These are phyloP conservation scores for Daphne laureola DNA, from an alignment of 441 rosid species.

Conservation along the genomic window DNA sequence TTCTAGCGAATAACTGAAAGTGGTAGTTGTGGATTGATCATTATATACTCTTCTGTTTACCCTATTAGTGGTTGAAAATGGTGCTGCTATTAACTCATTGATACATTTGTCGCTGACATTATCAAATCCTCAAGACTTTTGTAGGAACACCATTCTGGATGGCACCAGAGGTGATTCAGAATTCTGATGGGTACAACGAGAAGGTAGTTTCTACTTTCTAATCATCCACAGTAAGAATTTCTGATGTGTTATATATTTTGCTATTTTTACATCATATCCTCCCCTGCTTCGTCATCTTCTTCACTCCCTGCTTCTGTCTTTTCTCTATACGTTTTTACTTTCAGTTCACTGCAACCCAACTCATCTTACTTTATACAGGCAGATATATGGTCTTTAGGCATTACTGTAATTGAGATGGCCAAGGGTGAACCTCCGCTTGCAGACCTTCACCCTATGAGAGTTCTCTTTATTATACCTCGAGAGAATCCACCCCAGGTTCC, in stretches of 20 bases:
- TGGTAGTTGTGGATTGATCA: no score
- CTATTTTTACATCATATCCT: slow-evolving; percentile 12
- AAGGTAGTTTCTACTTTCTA: slow-evolving; percentile 53
- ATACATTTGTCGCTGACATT: slow-evolving; percentile 30
- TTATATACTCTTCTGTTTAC: no score
- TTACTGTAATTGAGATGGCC: slow-evolving; percentile 98
- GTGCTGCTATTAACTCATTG: slow-evolving; percentile 1
- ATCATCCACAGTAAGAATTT: slow-evolving; percentile 3
- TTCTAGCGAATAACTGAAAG: no score
- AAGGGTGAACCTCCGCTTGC: slow-evolving; percentile 99
- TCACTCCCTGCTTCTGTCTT: neutral
- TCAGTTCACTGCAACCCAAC: neutral
- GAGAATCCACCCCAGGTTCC: slow-evolving; percentile 99
- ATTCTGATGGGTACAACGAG: slow-evolving; percentile 95
- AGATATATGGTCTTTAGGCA: slow-evolving; percentile 98
- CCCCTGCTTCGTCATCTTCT: neutral
- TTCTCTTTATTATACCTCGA: slow-evolving; percentile 97
- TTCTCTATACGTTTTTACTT: slow-evolving; percentile 6
- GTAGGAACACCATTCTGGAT: slow-evolving; percentile 99
- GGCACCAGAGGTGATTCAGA: slow-evolving; percentile 99
- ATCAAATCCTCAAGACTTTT: slow-evolving; percentile 69
- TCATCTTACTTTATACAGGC: slow-evolving; percentile 53
- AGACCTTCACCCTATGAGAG: slow-evolving; percentile 99
- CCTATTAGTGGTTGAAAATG: neutral
- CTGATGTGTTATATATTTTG: slow-evolving; percentile 11